Evolutionary conservation across 768 basidiomycete genomes (phyloP).

Genomic region (Rhodotorula toruloides): DNA sequence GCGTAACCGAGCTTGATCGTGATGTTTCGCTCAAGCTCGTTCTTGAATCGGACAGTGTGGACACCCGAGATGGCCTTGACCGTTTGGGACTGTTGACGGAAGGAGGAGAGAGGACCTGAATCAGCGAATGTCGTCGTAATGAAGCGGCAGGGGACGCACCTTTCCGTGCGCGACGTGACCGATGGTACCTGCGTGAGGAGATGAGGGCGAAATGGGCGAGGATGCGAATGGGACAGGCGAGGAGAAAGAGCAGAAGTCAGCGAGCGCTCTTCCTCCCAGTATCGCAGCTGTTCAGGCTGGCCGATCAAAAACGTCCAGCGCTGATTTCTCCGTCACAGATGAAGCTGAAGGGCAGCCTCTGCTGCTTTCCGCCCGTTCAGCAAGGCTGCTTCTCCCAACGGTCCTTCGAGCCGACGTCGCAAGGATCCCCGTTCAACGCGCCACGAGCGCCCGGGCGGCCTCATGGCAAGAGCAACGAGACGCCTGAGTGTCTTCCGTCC

Average conservation of each 20-base stretch:
- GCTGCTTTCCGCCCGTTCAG: no score
- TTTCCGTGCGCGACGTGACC: constrained; percentile 49
- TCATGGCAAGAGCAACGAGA: no score
- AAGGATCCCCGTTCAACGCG: no score
- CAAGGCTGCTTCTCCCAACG: no score
- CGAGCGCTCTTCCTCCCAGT: not conserved
- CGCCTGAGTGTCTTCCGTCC: no score
- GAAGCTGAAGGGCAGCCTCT: no score
- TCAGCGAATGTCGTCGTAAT: not conserved
- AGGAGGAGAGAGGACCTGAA: not conserved
- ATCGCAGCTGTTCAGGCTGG: no score
- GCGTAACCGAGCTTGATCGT: constrained; percentile 99
- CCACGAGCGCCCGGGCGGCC: no score
- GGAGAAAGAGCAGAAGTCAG: no score
- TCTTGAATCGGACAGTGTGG: constrained; percentile 97
- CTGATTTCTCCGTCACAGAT: no score
- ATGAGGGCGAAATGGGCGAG: not conserved
- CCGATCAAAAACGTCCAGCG: no score
- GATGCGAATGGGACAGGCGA: not conserved
- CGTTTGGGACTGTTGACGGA: constrained; percentile 87
- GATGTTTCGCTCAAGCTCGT: constrained; percentile 96
- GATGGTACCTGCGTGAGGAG: constrained; percentile 90
- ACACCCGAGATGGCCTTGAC: constrained; percentile 99
- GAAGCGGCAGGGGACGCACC: not conserved
- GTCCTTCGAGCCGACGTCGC: no score